Evolutionary conservation across 2,329 filamentous ascomycete species (phyloP).

Genomic region (Lachnellula suecica): DNA sequence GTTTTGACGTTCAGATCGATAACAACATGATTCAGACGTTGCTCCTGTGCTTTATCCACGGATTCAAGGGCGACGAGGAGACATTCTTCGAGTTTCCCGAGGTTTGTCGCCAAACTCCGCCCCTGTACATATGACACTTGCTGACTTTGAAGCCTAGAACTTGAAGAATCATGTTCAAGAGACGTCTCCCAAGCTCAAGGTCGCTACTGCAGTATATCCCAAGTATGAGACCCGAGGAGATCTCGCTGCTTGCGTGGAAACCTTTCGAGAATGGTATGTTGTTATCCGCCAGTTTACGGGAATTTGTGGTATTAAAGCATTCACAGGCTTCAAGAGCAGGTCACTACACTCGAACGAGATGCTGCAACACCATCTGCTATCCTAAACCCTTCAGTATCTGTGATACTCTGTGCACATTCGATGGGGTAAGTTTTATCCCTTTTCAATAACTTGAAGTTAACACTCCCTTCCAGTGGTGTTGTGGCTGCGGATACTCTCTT

Average conservation of each 20-base stretch:
- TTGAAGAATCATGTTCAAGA: conserved; percentile 57
- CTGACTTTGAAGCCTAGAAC: conserved; percentile 38
- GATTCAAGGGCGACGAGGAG: conserved; percentile 70
- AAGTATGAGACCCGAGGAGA: conserved; percentile 74
- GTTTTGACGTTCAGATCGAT: not conserved
- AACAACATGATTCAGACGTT: conserved; percentile 55
- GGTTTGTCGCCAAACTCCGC: conserved; percentile 25
- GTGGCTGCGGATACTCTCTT: conserved; percentile 82
- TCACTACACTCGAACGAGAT: conserved; percentile 76
- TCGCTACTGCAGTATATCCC: conserved; percentile 65
- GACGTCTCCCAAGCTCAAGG: conserved; percentile 57
- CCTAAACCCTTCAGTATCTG: conserved; percentile 75
- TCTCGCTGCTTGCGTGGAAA: conserved; percentile 50
- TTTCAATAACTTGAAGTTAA: not conserved
- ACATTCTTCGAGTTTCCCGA: conserved; percentile 68
- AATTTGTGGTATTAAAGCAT: not conserved
- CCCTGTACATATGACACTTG: not conserved
- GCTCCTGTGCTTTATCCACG: conserved; percentile 72
- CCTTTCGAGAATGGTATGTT: conserved; percentile 54
- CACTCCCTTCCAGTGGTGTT: conserved; percentile 58
- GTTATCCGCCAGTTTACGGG: no score
- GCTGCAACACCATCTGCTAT: conserved; percentile 74
- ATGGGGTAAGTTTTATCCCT: conserved; percentile 56
- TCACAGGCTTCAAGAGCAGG: conserved; percentile 71
- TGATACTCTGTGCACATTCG: conserved; percentile 79